Conservation (phyloP, 2,329 filamentous ascomycete genomes). For the Rachicladosporium sp. region DNA sequence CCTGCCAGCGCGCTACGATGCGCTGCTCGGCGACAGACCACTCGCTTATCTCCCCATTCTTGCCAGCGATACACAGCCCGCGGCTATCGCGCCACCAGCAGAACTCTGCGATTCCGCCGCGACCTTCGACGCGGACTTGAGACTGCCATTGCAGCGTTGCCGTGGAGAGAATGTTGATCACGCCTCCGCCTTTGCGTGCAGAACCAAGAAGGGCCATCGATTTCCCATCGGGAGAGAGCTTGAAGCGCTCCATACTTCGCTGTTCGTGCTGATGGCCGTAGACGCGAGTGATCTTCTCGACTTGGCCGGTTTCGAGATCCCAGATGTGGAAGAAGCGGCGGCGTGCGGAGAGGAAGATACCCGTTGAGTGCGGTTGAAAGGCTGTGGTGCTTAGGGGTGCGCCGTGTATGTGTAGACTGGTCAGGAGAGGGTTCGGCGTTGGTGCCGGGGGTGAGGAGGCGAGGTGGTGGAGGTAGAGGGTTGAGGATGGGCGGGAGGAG, state of each 20-base stretch:
- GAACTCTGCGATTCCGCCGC: constrained; percentile 78
- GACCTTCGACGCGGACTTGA: constrained; percentile 68
- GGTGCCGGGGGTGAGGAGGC: constrained; percentile 56
- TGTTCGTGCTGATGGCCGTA: constrained; percentile 70
- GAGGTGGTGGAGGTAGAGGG: constrained; percentile 81
- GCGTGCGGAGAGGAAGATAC: constrained; percentile 78
- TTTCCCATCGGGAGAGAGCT: constrained; percentile 70
- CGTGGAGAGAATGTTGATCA: constrained; percentile 73
- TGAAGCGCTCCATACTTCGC: constrained; percentile 82
- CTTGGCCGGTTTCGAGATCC: constrained; percentile 68
- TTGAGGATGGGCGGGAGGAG: constrained; percentile 74
- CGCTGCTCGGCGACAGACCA: constrained; percentile 59
- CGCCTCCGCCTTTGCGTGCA: constrained; percentile 71
- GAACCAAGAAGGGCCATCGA: constrained; percentile 76
- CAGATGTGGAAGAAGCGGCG: constrained; percentile 89
- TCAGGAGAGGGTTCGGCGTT: constrained; percentile 76
- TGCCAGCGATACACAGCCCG: constrained; percentile 71
- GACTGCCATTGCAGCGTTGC: constrained; percentile 77
- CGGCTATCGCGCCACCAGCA: constrained; percentile 81
- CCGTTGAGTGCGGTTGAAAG: constrained; percentile 59
- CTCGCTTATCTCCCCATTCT: constrained; percentile 81
- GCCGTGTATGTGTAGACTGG: constrained; percentile 72
- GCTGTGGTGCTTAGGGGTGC: constrained; percentile 76
- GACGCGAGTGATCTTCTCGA: constrained; percentile 71
- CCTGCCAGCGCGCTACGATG: constrained; percentile 72